phyloP scores from a whole-genome alignment of 108 stramenopile species.

The Nitzschia palea region DNA sequence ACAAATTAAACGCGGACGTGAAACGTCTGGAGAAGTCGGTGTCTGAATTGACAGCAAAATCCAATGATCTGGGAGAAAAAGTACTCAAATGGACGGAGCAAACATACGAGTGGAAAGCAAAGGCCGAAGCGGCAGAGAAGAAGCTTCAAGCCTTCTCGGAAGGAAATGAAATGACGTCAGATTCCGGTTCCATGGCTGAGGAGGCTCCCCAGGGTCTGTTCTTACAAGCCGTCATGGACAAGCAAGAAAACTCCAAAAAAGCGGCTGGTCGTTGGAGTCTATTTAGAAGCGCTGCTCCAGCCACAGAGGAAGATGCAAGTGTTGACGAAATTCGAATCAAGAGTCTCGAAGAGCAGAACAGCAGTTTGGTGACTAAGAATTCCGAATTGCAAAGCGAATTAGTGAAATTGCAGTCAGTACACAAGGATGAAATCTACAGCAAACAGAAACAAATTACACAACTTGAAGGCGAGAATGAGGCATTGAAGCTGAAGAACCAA shows the following conservation, averaged over 20 bases:
- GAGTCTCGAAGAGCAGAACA: constrained; percentile 29
- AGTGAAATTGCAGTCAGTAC: constrained; percentile 34
- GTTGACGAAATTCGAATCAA: constrained; percentile 35
- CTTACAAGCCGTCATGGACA: constrained; percentile 37
- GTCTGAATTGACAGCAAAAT: constrained; percentile 24
- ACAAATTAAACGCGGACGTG: constrained; percentile 13
- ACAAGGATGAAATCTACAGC: constrained; percentile 42
- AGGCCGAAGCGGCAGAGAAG: constrained; percentile 33
- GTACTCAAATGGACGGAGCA: constrained; percentile 31
- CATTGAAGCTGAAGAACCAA: constrained; percentile 20
- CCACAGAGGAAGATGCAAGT: constrained; percentile 16
- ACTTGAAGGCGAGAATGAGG: constrained; percentile 44
- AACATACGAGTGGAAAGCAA: constrained; percentile 41
- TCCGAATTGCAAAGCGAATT: constrained; percentile 37
- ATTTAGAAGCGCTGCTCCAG: background rate
- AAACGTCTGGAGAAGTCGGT: constrained; percentile 8
- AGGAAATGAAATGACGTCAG: constrained; percentile 2
- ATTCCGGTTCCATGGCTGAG: background rate
- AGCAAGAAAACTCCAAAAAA: constrained; percentile 8
- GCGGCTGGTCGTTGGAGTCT: constrained; percentile 5
- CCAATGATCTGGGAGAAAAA: constrained; percentile 9
- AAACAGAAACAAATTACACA: constrained; percentile 35
- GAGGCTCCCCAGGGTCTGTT: constrained; percentile 37
- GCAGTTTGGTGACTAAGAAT: constrained; percentile 17
- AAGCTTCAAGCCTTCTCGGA: constrained; percentile 14